Evolutionary conservation across 441 rosid genomes (phyloP).

Genomic region (Populus hybrid): DNA sequence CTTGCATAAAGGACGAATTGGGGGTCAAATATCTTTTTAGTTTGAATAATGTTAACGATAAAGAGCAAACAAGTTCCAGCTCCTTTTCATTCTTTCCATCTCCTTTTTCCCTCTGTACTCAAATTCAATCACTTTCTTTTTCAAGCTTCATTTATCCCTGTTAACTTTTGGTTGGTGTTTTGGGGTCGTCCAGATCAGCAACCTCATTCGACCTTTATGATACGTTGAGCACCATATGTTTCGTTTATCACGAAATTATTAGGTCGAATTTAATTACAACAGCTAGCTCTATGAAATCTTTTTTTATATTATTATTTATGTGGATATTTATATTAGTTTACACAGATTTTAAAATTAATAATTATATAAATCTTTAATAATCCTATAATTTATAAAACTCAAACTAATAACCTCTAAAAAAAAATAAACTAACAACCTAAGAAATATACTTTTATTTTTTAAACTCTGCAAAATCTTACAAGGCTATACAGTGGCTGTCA

Average conservation of each 20-base stretch:
- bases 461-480: no score
- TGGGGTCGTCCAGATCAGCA: neutral
- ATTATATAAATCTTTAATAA: no score
- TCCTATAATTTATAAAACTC: no score
- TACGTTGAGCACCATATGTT: neutral
- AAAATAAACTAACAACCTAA: no score
- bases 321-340: no score
- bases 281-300: no score
- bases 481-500: no score
- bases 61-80: neutral
- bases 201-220: neutral
- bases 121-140: conserved; percentile 1
- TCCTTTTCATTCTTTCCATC: neutral
- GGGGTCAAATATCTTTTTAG: conserved; percentile 25
- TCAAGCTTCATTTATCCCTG: neutral
- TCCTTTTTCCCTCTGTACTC: conserved; percentile 21
- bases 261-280: neutral
- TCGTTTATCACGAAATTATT: neutral
- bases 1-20: conserved; percentile 14
- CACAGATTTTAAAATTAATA: rapidly evolving
- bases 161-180: conserved; percentile 7
- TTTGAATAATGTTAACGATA: conserved; percentile 16
- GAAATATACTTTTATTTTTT: no score
- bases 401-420: no score
- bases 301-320: no score